phyloP scores from a whole-genome alignment of 1,284 basidiomycete species.

The Coniferiporia weirii region DNA sequence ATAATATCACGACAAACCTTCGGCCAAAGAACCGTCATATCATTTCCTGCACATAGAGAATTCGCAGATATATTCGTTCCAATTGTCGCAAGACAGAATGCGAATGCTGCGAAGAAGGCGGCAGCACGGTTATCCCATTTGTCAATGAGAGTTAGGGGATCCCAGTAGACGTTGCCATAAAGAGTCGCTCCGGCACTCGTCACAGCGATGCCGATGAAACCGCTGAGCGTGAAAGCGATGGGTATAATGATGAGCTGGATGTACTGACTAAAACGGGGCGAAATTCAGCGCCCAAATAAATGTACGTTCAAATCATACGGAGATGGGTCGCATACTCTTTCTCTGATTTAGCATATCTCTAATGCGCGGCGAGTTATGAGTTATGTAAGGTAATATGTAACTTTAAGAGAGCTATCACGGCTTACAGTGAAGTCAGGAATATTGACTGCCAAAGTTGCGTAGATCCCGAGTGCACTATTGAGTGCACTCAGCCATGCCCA shows the following conservation, averaged over 20 bases:
- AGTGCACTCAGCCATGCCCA: constrained; percentile 74
- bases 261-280: constrained; percentile 44
- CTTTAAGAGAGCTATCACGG: background rate
- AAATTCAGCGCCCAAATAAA: background rate
- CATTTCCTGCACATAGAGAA: constrained; percentile 72
- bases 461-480: constrained; percentile 65
- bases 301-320: background rate
- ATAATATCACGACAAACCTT: constrained; percentile 20
- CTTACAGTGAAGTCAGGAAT: constrained; percentile 69
- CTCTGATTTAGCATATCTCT: constrained; percentile 61
- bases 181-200: constrained; percentile 59
- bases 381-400: background rate
- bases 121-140: constrained; percentile 73
- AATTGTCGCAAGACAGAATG: constrained; percentile 62
- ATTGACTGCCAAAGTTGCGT: constrained; percentile 62
- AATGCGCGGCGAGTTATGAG: background rate
- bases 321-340: constrained; percentile 38
- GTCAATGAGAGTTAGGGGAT: constrained; percentile 49
- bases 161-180: constrained; percentile 53
- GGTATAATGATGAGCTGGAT: constrained; percentile 70
- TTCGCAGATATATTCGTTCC: constrained; percentile 77
- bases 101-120: constrained; percentile 70
- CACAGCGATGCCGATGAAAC: constrained; percentile 59
- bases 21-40: constrained; percentile 65
- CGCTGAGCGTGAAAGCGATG: constrained; percentile 54